These are phyloP conservation scores for Ustilago cynodontis DNA, from an alignment of 1,284 basidiomycete genomes.

Conservation along the genomic window DNA sequence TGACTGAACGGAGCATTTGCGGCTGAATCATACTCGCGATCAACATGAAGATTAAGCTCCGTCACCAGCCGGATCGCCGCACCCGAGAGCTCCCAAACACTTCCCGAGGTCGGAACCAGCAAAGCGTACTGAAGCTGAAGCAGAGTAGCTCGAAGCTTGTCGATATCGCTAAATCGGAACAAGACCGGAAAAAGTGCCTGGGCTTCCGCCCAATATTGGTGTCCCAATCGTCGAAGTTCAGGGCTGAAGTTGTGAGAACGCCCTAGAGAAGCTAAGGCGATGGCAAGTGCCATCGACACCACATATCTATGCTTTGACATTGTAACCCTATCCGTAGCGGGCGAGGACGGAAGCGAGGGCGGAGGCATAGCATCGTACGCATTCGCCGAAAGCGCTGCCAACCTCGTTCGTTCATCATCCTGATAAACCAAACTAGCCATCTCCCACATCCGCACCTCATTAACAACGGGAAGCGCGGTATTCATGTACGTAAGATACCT, in stretches of 20 bases:
- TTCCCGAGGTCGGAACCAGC: slow-evolving; percentile 39
- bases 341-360: slow-evolving; percentile 27
- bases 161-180: slow-evolving; percentile 32
- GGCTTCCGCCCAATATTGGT: slow-evolving; percentile 47
- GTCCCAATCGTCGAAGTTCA: slow-evolving; percentile 38
- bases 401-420: slow-evolving; percentile 28
- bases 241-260: slow-evolving; percentile 53
- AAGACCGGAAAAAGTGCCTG: slow-evolving; percentile 27
- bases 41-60: slow-evolving; percentile 46
- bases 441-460: slow-evolving; percentile 37
- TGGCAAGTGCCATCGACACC: slow-evolving; percentile 39
- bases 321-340: slow-evolving; percentile 18
- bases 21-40: slow-evolving; percentile 44
- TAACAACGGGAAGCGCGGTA: slow-evolving; percentile 37
- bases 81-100: slow-evolving; percentile 51
- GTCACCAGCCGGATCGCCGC: slow-evolving; percentile 48
- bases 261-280: slow-evolving; percentile 44
- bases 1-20: slow-evolving; percentile 26
- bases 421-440: slow-evolving; percentile 33
- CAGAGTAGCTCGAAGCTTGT: slow-evolving; percentile 40
- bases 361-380: slow-evolving; percentile 37
- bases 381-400: slow-evolving; percentile 12
- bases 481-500: slow-evolving; percentile 54
- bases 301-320: slow-evolving; percentile 37
- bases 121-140: slow-evolving; percentile 48